Evolutionary conservation across 352 stramenopile genomes (phyloP).

Genomic region (Saprolegnia parasitica): DNA sequence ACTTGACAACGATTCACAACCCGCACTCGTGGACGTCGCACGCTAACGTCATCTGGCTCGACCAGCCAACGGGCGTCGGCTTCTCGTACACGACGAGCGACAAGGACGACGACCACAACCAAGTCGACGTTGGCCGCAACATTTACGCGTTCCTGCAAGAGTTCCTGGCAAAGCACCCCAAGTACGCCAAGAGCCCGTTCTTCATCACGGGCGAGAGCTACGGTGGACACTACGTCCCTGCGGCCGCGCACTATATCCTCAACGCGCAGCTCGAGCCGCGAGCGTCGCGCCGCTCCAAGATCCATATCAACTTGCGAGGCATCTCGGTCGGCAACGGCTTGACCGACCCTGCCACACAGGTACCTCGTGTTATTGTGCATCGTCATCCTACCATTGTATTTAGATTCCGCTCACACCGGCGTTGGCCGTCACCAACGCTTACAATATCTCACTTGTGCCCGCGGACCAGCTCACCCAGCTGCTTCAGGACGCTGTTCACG

Average conservation of each 20-base stretch:
- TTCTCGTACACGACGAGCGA: conserved; percentile 41
- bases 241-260: conserved; percentile 50
- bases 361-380: conserved; percentile 10
- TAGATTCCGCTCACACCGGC: not conserved
- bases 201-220: conserved; percentile 73
- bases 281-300: too few relatives aligned
- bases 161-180: conserved; percentile 50
- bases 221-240: conserved; percentile 59
- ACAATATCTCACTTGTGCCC: not conserved
- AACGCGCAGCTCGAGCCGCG: conserved; percentile 25
- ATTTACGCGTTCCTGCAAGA: conserved; percentile 64
- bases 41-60: conserved; percentile 66
- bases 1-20: conserved; percentile 43
- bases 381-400: too few relatives aligned
- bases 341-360: conserved; percentile 53
- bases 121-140: conserved; percentile 53
- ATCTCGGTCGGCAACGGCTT: conserved; percentile 77
- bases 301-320: conserved; percentile 55
- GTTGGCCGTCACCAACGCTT: not conserved
- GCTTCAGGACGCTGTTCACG: not conserved
- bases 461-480: not conserved
- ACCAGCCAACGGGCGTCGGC: conserved; percentile 53
- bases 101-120: conserved; percentile 42
- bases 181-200: conserved; percentile 45
- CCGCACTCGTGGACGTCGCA: conserved; percentile 55